Evolutionary conservation across 2,329 filamentous ascomycete species (phyloP), one percentile per base, ranked within the genome.

Genomic region (Exophiala sideris): DNA sequence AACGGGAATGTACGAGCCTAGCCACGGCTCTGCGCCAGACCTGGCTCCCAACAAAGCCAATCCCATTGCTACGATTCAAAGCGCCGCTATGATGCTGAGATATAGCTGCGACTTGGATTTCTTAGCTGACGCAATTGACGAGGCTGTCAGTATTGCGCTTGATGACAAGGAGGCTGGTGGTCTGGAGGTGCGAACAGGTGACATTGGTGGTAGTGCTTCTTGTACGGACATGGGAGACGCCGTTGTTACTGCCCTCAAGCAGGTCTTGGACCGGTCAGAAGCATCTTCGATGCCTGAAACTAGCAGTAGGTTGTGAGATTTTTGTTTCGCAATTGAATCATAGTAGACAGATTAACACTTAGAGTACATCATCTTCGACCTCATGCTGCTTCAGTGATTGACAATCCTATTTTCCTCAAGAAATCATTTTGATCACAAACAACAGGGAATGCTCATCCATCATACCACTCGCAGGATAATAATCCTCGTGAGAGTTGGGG

Each of bases 1-100:
- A 69, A 92, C 91, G 69, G 91, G 89, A 52, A 89, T 96, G 64
- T 96, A 95, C 71, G 91, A 96, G 79, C 91, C 91, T 7, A 95
- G 96, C 59, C 91, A 96, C 73, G 91, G 70, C 11, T 72, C 70
- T 33, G 71, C 68, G n/a, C 69, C 70, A 38, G 32, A 67, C 62
- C 67, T 71, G 60, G 56, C 68, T 64, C 34, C 91, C 73, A 88
- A 88, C 59, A 85, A 95, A 61, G 89, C 94, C 65, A 95, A 92
- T 75, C 91, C 91, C 3, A 79, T 96, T 55, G 91, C 90, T 40
- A 92, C 89, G 60, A 88, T 96, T 59, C 82, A 96, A 18, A 95
- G 89, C 2, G 82, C 95, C 9, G 89, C 89, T 65, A 91, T 96
- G 87, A 90, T 96, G 87, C 82, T 96, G 66, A 86, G 88, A 65